Percentiles rank a stretch among this genome's conserved stretches.
These are phyloP conservation scores for Toxoplasma gondii DNA, from an alignment of 169 alveolate genomes.

Conservation along the genomic window DNA sequence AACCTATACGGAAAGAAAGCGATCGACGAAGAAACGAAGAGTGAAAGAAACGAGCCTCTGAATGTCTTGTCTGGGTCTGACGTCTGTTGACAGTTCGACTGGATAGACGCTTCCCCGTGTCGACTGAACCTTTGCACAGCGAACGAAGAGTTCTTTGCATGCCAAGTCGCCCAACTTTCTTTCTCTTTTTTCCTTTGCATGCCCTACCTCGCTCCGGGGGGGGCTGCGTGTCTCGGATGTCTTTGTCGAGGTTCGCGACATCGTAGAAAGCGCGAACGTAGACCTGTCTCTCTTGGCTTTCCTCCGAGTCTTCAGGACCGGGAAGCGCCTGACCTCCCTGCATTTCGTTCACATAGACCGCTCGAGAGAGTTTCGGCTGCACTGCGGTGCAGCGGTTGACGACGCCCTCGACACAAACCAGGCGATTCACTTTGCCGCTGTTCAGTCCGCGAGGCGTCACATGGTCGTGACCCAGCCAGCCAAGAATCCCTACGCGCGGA, in stretches of 20 bases:
- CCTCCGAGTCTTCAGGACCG: not conserved
- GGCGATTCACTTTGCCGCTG: constrained; percentile 84
- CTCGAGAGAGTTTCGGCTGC: constrained; percentile 86
- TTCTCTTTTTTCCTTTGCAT: too few relatives aligned
- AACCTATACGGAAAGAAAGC: too few relatives aligned
- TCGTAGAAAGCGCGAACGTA: constrained; percentile 47
- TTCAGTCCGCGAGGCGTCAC: constrained; percentile 98
- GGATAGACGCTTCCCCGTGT: too few relatives aligned
- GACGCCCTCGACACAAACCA: constrained; percentile 96
- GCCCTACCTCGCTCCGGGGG: constrained; percentile 45
- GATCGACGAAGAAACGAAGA: too few relatives aligned
- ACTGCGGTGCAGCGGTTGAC: constrained; percentile 94
- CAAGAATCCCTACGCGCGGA: constrained; percentile 91
- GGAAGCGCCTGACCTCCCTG: not conserved
- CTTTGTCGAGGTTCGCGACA: constrained; percentile 42
- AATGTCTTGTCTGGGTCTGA: too few relatives aligned
- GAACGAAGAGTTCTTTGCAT: too few relatives aligned
- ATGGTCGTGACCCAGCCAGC: constrained; percentile 95
- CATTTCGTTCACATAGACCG: constrained; percentile 44
- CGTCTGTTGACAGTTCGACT: too few relatives aligned
- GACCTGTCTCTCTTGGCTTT: constrained; percentile 21
- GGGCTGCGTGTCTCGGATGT: constrained; percentile 46
- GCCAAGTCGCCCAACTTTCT: too few relatives aligned
- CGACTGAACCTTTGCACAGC: too few relatives aligned
- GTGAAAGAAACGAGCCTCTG: too few relatives aligned